phyloP scores from a whole-genome alignment of 169 alveolate species.

The Cryptosporidium viatorum region DNA sequence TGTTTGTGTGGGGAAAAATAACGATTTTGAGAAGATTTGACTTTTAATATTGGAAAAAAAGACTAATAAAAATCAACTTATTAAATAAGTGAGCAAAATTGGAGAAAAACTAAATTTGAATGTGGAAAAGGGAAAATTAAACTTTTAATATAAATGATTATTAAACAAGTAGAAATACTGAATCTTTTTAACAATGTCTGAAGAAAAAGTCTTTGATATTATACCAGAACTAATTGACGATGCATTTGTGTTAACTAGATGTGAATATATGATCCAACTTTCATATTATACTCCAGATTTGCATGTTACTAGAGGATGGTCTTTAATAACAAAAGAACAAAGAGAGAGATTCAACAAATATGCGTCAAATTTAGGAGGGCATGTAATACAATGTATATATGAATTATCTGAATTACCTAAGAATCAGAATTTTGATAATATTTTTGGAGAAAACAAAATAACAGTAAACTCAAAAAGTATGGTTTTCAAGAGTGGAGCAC shows the following conservation, averaged over 20 bases:
- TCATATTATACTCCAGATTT: conserved; percentile 86
- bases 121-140: not conserved
- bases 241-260: conserved; percentile 78
- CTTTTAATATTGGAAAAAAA: not conserved
- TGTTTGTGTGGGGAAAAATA: no score
- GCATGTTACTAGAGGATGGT: conserved; percentile 84
- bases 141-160: not conserved
- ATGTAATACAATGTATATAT: conserved; percentile 58
- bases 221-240: conserved; percentile 80
- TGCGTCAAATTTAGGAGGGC: conserved; percentile 75
- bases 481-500: conserved; percentile 69
- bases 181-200: conserved; percentile 4
- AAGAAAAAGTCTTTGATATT: conserved; percentile 68
- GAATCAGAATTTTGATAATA: conserved; percentile 38
- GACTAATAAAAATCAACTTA: no score
- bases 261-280: conserved; percentile 86
- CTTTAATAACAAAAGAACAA: conserved; percentile 78
- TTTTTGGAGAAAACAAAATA: conserved; percentile 44
- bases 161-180: no score
- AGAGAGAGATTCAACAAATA: conserved; percentile 78
- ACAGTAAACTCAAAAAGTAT: conserved; percentile 31
- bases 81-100: no score
- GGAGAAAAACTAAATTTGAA: not conserved
- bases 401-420: conserved; percentile 65
- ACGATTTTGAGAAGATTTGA: no score